These are phyloP conservation scores for Trichomonas tenax DNA, from an alignment of 208 protist species.

Conservation along the genomic window DNA sequence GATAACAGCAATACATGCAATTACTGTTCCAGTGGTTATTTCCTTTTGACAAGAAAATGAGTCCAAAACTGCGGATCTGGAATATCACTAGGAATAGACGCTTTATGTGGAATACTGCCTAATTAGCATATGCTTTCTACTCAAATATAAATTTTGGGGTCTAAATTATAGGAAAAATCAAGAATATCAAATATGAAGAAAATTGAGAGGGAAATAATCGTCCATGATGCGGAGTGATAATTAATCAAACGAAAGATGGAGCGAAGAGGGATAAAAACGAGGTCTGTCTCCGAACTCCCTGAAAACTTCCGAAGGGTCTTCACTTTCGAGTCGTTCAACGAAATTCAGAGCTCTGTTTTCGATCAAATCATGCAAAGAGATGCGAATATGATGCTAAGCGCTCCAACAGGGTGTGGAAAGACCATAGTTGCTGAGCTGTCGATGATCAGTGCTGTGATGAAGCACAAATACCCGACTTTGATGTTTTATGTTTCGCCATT, in stretches of 20 bases:
- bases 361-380: neutral
- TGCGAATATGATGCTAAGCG: slow-evolving; percentile 23
- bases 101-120: too few relatives aligned
- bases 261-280: neutral
- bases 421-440: slow-evolving; percentile 34
- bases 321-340: slow-evolving; percentile 31
- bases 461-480: neutral
- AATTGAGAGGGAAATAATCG: neutral
- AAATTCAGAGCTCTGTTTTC: slow-evolving; percentile 27
- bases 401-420: slow-evolving; percentile 35
- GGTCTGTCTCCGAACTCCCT: neutral
- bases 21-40: too few relatives aligned
- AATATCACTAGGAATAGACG: too few relatives aligned
- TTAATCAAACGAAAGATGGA: neutral
- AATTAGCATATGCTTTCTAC: too few relatives aligned
- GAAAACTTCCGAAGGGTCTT: slow-evolving; percentile 1
- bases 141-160: too few relatives aligned
- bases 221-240: neutral
- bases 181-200: neutral
- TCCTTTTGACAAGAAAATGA: too few relatives aligned
- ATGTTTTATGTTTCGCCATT: slow-evolving; percentile 32
- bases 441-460: neutral
- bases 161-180: too few relatives aligned
- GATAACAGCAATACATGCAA: too few relatives aligned
- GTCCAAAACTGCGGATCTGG: too few relatives aligned